Percentiles rank a stretch among this genome's conserved stretches.
phyloP scores from a whole-genome alignment of 331 rosid genomes.

The Rosa hybrid region DNA sequence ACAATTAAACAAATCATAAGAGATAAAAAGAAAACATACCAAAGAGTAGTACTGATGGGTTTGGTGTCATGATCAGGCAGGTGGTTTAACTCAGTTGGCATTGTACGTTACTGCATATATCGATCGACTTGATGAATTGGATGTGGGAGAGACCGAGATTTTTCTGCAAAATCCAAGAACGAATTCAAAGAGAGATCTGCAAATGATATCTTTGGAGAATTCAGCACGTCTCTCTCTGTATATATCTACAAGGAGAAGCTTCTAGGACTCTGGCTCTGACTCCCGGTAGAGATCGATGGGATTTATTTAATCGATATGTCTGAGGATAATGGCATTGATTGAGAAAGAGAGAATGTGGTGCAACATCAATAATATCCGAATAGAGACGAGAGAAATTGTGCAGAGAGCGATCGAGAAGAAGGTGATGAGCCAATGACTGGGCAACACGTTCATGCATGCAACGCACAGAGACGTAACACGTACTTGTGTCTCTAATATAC shows the following conservation, averaged over 20 bases:
- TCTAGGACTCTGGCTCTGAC: background rate
- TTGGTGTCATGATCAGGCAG: conserved; percentile 2
- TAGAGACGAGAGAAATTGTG: background rate
- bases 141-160: background rate
- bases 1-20: background rate
- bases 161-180: background rate
- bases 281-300: background rate
- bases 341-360: background rate
- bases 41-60: conserved; percentile 14
- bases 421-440: background rate
- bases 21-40: background rate
- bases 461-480: conserved; percentile 11
- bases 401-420: background rate
- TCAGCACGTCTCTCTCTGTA: background rate
- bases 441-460: conserved; percentile 20
- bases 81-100: conserved; percentile 4
- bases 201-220: background rate
- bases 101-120: background rate
- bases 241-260: background rate
- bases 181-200: background rate
- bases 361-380: background rate
- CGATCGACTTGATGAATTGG: background rate
- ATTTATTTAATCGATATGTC: background rate
- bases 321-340: background rate
- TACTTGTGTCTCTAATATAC: background rate